phyloP scores from a whole-genome alignment of 2,329 filamentous ascomycete genomes.

The Neonectria neomacrospora region DNA sequence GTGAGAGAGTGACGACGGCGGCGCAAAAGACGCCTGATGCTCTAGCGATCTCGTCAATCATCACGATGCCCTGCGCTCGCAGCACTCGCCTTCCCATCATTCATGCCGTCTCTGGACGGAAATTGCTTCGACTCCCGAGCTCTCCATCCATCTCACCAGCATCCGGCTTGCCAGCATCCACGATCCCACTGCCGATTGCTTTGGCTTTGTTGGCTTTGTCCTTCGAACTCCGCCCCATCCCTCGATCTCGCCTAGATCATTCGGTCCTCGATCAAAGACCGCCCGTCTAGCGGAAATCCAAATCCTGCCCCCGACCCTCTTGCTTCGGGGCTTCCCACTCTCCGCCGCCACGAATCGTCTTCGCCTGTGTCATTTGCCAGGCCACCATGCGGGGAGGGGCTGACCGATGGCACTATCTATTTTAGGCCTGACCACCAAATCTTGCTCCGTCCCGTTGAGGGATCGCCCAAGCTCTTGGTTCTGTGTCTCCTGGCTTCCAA shows the following conservation, averaged over 20 bases:
- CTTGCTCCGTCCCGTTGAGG: constrained; percentile 12
- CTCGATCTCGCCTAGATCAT: constrained; percentile 42
- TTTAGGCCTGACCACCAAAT: constrained; percentile 30
- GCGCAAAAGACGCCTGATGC: constrained; percentile 25
- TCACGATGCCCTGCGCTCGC: constrained; percentile 6
- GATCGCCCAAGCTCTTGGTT: constrained; percentile 1
- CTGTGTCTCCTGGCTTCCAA: constrained; percentile 3
- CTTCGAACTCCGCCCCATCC: constrained; percentile 19
- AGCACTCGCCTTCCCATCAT: constrained; percentile 20
- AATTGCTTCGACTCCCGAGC: constrained; percentile 9
- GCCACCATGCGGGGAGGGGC: constrained; percentile 36
- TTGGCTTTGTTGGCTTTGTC: constrained; percentile 20
- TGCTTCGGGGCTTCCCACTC: constrained; percentile 26
- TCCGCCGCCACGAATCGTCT: constrained; percentile 17
- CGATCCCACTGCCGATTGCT: constrained; percentile 21
- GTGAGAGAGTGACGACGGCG: constrained; percentile 23
- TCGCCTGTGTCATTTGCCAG: constrained; percentile 38
- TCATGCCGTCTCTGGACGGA: constrained; percentile 22
- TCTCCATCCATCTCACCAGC: constrained; percentile 10
- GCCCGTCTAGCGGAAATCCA: constrained; percentile 29
- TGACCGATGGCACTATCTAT: constrained; percentile 39
- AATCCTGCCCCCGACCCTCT: constrained; percentile 23
- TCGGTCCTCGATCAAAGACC: constrained; percentile 22
- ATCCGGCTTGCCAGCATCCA: neutral
- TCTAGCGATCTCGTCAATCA: constrained; percentile 25